Conservation (phyloP, 176 grass and related monocot genomes). For the Carex cristatella region DNA sequence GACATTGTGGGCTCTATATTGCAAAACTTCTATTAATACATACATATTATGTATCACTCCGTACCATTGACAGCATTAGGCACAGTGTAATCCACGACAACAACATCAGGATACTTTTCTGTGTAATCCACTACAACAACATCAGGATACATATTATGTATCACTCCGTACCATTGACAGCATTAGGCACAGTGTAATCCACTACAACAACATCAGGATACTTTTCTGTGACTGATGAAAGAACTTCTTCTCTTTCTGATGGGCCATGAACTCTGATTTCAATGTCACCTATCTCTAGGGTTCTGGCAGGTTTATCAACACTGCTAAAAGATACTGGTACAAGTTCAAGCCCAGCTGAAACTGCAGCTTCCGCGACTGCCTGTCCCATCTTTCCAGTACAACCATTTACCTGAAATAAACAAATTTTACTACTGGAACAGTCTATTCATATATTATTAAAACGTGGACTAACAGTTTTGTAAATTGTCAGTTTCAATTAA, state of each 20-base stretch:
- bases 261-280: conserved; percentile 58
- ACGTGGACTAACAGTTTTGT: background rate
- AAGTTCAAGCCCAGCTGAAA: conserved; percentile 74
- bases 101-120: conserved; percentile 61
- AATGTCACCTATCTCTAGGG: conserved; percentile 40
- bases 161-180: conserved; percentile 64
- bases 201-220: conserved; percentile 73
- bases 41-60: background rate
- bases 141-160: background rate
- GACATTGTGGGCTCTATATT: background rate
- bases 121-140: background rate
- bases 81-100: conserved; percentile 87
- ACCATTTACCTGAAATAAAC: conserved; percentile 57
- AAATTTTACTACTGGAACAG: background rate
- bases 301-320: conserved; percentile 44
- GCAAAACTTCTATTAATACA: background rate
- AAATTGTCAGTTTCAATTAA: background rate
- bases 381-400: conserved; percentile 89
- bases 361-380: conserved; percentile 62
- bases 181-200: conserved; percentile 85
- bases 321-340: conserved; percentile 72
- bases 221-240: conserved; percentile 43
- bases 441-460: background rate
- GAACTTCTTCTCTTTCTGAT: conserved; percentile 61
- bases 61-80: conserved; percentile 87